phyloP scores from a whole-genome alignment of 495 filamentous ascomycete species.

The Hypomontagnella submonticulosa region DNA sequence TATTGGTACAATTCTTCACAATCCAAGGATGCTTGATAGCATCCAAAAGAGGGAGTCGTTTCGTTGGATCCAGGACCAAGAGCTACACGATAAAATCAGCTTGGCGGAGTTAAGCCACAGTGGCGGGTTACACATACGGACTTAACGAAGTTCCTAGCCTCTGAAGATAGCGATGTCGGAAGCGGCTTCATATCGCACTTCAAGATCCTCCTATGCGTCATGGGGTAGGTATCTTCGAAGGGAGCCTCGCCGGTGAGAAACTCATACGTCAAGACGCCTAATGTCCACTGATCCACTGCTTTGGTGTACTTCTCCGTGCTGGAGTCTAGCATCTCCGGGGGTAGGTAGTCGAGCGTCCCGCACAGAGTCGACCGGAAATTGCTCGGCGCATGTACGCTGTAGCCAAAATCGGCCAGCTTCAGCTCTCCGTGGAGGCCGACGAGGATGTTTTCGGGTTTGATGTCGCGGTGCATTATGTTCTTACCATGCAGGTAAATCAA shows the following conservation, averaged over 20 bases:
- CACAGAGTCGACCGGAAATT: conserved; percentile 74
- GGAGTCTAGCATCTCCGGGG: conserved; percentile 24
- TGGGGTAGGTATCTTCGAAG: conserved; percentile 73
- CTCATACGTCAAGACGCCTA: conserved; percentile 83
- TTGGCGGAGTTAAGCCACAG: background rate
- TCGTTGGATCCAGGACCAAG: conserved; percentile 78
- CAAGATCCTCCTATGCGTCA: conserved; percentile 28
- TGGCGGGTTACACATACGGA: conserved; percentile 4
- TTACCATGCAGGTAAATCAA: conserved; percentile 70
- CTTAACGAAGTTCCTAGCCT: conserved; percentile 64
- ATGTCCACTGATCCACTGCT: conserved; percentile 80
- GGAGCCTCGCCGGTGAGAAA: conserved; percentile 80
- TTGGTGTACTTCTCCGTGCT: conserved; percentile 60
- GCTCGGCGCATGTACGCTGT: conserved; percentile 55
- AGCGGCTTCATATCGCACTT: conserved; percentile 50
- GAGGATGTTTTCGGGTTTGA: conserved; percentile 81
- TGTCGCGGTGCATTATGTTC: conserved; percentile 76
- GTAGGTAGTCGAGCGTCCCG: conserved; percentile 64
- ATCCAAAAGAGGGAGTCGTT: conserved; percentile 76
- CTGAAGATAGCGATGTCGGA: conserved; percentile 51
- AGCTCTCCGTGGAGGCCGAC: conserved; percentile 65
- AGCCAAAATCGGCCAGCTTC: background rate
- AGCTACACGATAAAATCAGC: conserved; percentile 57
- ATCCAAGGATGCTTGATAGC: conserved; percentile 83
- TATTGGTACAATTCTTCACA: conserved; percentile 70